Evolutionary conservation across 176 grass and related monocot species (phyloP).

Genomic region (Rhynchospora pubera): DNA sequence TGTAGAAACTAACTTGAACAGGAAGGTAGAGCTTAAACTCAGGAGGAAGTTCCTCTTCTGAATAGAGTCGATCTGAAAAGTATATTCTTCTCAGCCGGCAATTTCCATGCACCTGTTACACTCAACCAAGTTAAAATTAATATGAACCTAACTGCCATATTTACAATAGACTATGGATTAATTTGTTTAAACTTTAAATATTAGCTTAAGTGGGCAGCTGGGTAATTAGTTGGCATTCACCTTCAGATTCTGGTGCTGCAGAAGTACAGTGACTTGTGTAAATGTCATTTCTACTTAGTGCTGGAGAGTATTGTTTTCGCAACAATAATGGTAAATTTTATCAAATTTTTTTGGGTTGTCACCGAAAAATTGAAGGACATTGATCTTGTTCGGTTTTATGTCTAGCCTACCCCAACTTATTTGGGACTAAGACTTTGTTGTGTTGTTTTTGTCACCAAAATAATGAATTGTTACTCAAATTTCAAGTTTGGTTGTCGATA

Average conservation of each 20-base stretch:
- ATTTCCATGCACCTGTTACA: conserved; percentile 55
- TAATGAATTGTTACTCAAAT: neutral
- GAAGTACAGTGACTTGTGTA: neutral
- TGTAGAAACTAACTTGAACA: conserved; percentile 49
- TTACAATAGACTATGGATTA: neutral
- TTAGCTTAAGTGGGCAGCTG: neutral
- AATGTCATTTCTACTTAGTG: neutral
- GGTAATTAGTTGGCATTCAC: neutral
- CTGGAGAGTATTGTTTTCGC: neutral
- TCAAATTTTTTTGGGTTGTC: neutral
- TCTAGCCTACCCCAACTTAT: no score
- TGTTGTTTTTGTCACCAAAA: no score
- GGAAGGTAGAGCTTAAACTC: conserved; percentile 96
- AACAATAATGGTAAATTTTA: neutral
- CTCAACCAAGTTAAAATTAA: neutral
- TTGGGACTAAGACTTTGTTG: no score
- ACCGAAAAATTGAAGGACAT: no score
- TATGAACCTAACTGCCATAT: neutral
- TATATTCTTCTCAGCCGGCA: conserved; percentile 81
- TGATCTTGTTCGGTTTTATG: no score
- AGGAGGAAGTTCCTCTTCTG: conserved; percentile 80
- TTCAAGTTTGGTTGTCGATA: neutral
- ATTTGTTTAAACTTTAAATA: neutral
- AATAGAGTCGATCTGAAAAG: conserved; percentile 80
- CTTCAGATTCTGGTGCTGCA: neutral